Conservation (phyloP, 208 protist species). For the Acanthamoeba castellanii region DNA sequence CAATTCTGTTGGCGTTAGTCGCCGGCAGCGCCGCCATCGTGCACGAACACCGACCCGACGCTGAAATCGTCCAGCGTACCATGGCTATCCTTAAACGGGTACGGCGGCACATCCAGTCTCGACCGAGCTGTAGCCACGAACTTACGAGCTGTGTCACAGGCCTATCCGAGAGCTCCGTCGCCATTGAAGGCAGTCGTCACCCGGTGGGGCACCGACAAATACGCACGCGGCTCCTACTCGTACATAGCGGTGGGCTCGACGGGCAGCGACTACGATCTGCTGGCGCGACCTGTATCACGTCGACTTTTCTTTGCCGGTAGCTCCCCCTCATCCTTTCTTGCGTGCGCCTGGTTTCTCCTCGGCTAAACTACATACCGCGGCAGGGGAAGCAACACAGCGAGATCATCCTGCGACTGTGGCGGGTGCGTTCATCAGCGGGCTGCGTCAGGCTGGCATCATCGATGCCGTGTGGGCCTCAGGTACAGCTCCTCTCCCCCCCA, state of each 20-base stretch:
- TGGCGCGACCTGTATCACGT: slow-evolving; percentile 61
- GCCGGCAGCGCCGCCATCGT: slow-evolving; percentile 64
- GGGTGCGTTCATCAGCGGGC: slow-evolving; percentile 46
- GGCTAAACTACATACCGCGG: neutral
- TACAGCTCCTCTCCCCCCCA: neutral
- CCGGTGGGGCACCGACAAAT: slow-evolving; percentile 66
- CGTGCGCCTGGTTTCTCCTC: neutral
- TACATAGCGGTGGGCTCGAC: slow-evolving; percentile 67
- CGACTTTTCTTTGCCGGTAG: slow-evolving; percentile 77
- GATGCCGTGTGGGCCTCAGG: neutral
- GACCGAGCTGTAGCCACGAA: too few species aligned
- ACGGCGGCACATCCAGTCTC: neutral
- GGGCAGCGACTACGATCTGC: slow-evolving; percentile 70
- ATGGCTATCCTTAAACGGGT: slow-evolving; percentile 36
- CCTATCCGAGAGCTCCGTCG: slow-evolving; percentile 20
- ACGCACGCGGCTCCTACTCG: slow-evolving; percentile 73
- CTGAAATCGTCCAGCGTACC: slow-evolving; percentile 34
- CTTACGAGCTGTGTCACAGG: neutral
- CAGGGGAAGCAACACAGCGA: slow-evolving; percentile 50
- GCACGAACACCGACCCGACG: slow-evolving; percentile 36
- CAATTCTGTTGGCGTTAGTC: slow-evolving; percentile 73
- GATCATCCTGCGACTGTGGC: slow-evolving; percentile 62
- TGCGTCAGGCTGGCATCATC: slow-evolving; percentile 25
- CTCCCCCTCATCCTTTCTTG: neutral
- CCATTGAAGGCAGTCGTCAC: slow-evolving; percentile 71